Evolutionary conservation across 2,329 filamentous ascomycete species (phyloP).

Genomic region (Aureobasidium pullulans): DNA sequence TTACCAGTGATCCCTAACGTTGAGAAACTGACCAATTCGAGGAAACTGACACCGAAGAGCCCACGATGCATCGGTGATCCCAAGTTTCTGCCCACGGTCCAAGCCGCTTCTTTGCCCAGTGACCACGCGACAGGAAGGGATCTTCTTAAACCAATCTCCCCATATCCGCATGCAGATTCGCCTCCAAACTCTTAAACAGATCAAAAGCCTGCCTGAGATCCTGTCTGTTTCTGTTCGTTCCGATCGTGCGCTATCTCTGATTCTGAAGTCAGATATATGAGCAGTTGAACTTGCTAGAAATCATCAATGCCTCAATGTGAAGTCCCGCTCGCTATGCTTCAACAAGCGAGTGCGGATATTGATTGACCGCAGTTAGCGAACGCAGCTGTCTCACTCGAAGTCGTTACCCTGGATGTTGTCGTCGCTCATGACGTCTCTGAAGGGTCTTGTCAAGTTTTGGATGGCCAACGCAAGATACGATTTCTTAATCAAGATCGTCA

Average conservation of each 20-base stretch:
- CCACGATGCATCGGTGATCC: conserved; percentile 11
- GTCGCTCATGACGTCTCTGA: conserved; percentile 3
- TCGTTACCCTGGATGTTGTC: background rate
- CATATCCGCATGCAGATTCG: conserved; percentile 2
- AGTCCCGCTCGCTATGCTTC: background rate
- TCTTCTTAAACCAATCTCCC: background rate
- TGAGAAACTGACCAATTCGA: background rate
- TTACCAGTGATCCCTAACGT: background rate
- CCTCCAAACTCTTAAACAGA: background rate
- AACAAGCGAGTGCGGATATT: conserved; percentile 3
- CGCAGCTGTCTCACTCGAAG: background rate
- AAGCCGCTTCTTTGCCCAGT: background rate
- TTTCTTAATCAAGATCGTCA: conserved; percentile 1
- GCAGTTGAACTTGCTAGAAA: background rate
- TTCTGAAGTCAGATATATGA: background rate
- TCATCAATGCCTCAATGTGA: background rate
- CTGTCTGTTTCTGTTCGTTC: background rate
- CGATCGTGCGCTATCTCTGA: background rate
- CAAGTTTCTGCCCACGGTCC: background rate
- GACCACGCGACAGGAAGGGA: background rate
- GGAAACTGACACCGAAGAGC: background rate
- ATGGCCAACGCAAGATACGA: background rate
- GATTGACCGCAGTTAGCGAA: background rate
- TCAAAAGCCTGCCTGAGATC: background rate
- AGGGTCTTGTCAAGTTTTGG: background rate